phyloP scores from a whole-genome alignment of 768 basidiomycete species.

The Serendipita sp. region DNA sequence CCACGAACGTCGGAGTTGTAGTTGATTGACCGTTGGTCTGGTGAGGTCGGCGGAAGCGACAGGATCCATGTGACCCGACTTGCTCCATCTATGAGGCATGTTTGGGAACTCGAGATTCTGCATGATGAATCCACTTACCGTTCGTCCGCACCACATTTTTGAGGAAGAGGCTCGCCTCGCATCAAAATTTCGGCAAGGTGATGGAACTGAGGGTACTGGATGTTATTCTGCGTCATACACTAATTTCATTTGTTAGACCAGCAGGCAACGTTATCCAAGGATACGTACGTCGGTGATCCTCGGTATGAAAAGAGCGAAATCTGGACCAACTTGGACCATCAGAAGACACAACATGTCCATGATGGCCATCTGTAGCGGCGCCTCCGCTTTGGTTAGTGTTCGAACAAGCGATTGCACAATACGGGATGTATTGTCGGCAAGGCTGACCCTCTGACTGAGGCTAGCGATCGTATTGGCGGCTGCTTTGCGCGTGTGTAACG shows the following conservation, averaged over 20 bases:
- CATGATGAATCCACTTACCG: neutral
- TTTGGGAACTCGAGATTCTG: neutral
- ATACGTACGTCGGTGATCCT: slow-evolving; percentile 29
- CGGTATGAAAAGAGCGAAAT: slow-evolving; percentile 32
- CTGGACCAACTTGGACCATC: slow-evolving; percentile 28
- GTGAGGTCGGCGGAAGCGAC: slow-evolving; percentile 18
- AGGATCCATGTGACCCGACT: neutral
- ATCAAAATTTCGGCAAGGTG: slow-evolving; percentile 25
- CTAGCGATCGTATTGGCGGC: slow-evolving; percentile 27
- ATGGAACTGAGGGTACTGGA: slow-evolving; percentile 26
- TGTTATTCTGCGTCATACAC: slow-evolving; percentile 23
- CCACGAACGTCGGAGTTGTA: slow-evolving; percentile 30
- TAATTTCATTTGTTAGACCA: slow-evolving; percentile 2
- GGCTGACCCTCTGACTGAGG: slow-evolving; percentile 29
- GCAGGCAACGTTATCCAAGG: neutral
- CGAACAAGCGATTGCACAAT: slow-evolving; percentile 31
- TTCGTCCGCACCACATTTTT: slow-evolving; percentile 15
- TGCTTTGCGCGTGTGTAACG: slow-evolving; percentile 22
- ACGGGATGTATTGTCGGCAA: slow-evolving; percentile 29
- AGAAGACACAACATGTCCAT: slow-evolving; percentile 31
- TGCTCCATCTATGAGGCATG: neutral
- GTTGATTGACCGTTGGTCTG: slow-evolving; percentile 30
- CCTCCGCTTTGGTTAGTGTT: slow-evolving; percentile 18
- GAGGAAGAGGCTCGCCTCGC: slow-evolving; percentile 26
- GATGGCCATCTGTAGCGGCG: slow-evolving; percentile 22